Evolutionary conservation across 2,329 filamentous ascomycete species (phyloP), one percentile per base, ranked within the genome.

Genomic region (Colletotrichum tanaceti): DNA sequence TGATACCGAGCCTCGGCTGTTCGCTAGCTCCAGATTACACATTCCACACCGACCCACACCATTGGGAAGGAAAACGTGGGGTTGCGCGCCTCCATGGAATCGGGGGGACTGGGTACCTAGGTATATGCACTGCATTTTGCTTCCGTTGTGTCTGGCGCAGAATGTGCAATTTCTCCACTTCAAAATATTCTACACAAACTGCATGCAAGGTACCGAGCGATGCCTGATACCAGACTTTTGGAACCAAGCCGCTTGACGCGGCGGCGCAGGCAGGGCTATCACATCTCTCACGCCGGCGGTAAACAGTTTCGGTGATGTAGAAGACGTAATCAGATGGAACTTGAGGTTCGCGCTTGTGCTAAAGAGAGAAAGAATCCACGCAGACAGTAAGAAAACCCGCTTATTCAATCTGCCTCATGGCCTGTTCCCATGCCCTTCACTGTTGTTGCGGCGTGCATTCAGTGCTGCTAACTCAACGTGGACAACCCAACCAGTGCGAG

Each of bases 1-100:
- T 63, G 71, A 70, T 72, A 68, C 72, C 73, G 72, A 73, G 70
- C 69, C 70, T 72, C 70, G 68, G 66, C 65, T 67, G 70, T 66
- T 50, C 38, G 41, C 47, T 67, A 63, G 64, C 55, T 52, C 55
- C 61, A 46, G 49, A 22, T 50, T 52, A 2, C 28, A 32, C 6
- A 32, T 32, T 32, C 28, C 55, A 24, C n/a, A 35, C 62, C 49
- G 38, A 44, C 35, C 65, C 65, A 63, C 55, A 38, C 35, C 47
- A 11, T 9, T 7, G 57, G 50, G 20, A 16, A 5, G 22, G 16
- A 32, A 22, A 64, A 32, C 44, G 65, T 54, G 61, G 54, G 65
- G 59, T 58, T 35, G 7, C 28, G 28, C 28, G 7, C 28, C 28
- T 28, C 3, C 7, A 28, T 1, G 5, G 35, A 38, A 22, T 11